Evolutionary conservation across 306 rosid genomes (phyloP), one percentile per base, ranked within the genome.

Genomic region (Echinosophora koreensis): DNA sequence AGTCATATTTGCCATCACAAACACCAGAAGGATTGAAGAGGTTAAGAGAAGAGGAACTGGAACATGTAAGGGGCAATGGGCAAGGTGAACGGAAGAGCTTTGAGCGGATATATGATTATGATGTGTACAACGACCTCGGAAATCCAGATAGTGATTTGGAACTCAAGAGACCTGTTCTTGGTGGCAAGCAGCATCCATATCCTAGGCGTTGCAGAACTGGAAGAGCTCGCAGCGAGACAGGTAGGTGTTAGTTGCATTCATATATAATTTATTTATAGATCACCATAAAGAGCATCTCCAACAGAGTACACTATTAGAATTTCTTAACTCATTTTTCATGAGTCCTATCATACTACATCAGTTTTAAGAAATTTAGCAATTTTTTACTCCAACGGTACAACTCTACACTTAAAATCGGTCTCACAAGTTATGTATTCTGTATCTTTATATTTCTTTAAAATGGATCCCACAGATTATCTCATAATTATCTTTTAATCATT

Each of bases 141-240:
- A n/a, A 90, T 15, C 91, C 88, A 1, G 93, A 92, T 27, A 68
- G 1, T 1, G 1, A 18, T 2, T 0, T 1, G 0, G 80, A 84
- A 0, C 82, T 79, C 28, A 59, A 65, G 17, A 79, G 97, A 38
- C 93, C 90, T 0, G 89, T 86, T 22, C 89, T 92, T 1, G 93
- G 97, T 0, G 90, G 97, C 10, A 12, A 49, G 2, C n/a, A 86
- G 1, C 63, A 49, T 49, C 93, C 96, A 0, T 90, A 92, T 41
- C 96, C 97, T 0, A 68, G 97, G 50, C 92, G 96, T 0, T 86
- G 96, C 71, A 71, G 97, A 65, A 92, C 97, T 0, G 97, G 97
- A 22, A 84, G 97, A 1, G 85, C 88, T 34, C 86, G 85, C n/a
- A 55, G 52, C 22, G 0, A 82, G 0, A 52, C 41, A 69, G 84